phyloP scores from a whole-genome alignment of 495 filamentous ascomycete species.

The Podospora conica region DNA sequence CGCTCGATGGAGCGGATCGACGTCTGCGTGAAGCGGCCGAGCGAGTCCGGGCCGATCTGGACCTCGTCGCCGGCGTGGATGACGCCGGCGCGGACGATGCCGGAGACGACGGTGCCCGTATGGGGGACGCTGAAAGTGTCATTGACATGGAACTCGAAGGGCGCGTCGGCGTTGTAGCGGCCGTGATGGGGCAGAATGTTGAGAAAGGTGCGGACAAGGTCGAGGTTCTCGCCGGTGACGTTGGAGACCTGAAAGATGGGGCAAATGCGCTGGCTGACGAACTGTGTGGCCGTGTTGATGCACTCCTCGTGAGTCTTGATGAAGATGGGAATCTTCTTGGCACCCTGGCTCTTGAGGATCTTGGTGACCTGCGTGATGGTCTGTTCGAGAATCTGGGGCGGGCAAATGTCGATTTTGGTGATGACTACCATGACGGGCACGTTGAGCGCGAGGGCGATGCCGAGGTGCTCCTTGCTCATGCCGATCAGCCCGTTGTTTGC shows the following conservation, averaged over 20 bases:
- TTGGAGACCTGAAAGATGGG: constrained; percentile 98
- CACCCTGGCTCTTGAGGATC: constrained; percentile 89
- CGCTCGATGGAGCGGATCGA: constrained; percentile 89
- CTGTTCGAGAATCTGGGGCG: constrained; percentile 89
- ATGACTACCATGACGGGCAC: constrained; percentile 98
- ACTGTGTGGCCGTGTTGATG: constrained; percentile 92
- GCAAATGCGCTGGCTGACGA: constrained; percentile 90
- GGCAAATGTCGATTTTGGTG: constrained; percentile 98
- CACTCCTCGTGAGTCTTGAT: constrained; percentile 87
- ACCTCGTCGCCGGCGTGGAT: constrained; percentile 88
- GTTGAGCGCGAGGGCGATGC: constrained; percentile 89
- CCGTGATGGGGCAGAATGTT: constrained; percentile 96
- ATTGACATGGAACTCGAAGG: constrained; percentile 95
- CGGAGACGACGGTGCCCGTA: constrained; percentile 91
- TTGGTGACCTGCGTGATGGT: constrained; percentile 87
- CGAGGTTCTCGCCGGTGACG: constrained; percentile 82
- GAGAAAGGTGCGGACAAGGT: constrained; percentile 77
- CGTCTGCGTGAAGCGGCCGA: constrained; percentile 88
- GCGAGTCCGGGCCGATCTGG: constrained; percentile 82
- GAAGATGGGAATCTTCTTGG: constrained; percentile 95
- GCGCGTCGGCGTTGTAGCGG: constrained; percentile 77
- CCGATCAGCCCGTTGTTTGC: constrained; percentile 96
- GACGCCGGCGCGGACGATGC: constrained; percentile 82
- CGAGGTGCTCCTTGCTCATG: constrained; percentile 97
- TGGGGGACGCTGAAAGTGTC: constrained; percentile 99